A percentile compares a stretch with the other conserved stretches of the same genome.
Evolutionary conservation across 495 filamentous ascomycete species (phyloP).

Genomic region (Trichoderma virens): DNA sequence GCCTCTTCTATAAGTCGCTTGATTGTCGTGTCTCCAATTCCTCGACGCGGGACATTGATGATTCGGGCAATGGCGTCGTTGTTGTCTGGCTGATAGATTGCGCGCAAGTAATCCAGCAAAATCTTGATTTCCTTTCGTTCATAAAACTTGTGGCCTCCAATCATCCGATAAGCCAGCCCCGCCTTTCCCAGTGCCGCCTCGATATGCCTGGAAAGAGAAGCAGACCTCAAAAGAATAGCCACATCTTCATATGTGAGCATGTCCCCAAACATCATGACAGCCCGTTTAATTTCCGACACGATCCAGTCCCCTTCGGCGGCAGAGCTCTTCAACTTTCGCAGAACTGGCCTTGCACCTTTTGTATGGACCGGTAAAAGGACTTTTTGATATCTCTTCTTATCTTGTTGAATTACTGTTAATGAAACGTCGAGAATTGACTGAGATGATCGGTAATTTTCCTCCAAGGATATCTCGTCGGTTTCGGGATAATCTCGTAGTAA

Average conservation of each 20-base stretch:
- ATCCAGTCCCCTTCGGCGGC: constrained; percentile 81
- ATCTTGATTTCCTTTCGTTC: constrained; percentile 87
- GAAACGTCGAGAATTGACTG: constrained; percentile 80
- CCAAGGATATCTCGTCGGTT: constrained; percentile 75
- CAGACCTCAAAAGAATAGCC: constrained; percentile 79
- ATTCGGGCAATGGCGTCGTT: constrained; percentile 82
- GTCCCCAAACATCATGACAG: constrained; percentile 59
- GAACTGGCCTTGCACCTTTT: constrained; percentile 72
- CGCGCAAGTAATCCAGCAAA: constrained; percentile 79
- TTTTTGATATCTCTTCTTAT: constrained; percentile 70
- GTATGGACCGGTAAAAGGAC: constrained; percentile 72
- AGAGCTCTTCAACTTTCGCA: constrained; percentile 69
- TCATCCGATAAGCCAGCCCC: constrained; percentile 90
- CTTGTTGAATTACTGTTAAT: constrained; percentile 85
- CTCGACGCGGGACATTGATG: constrained; percentile 76
- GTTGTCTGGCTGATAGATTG: constrained; percentile 77
- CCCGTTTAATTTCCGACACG: constrained; percentile 72
- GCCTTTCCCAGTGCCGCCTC: constrained; percentile 77
- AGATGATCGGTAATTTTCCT: constrained; percentile 93
- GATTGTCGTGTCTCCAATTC: constrained; percentile 75
- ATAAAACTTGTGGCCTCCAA: constrained; percentile 85
- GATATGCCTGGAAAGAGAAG: constrained; percentile 73
- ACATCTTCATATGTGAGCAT: constrained; percentile 70
- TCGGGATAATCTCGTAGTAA: constrained; percentile 71
- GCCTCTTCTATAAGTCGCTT: constrained; percentile 66